phyloP scores from a whole-genome alignment of 148 eudicot genomes.

The Arctostaphylos glauca region DNA sequence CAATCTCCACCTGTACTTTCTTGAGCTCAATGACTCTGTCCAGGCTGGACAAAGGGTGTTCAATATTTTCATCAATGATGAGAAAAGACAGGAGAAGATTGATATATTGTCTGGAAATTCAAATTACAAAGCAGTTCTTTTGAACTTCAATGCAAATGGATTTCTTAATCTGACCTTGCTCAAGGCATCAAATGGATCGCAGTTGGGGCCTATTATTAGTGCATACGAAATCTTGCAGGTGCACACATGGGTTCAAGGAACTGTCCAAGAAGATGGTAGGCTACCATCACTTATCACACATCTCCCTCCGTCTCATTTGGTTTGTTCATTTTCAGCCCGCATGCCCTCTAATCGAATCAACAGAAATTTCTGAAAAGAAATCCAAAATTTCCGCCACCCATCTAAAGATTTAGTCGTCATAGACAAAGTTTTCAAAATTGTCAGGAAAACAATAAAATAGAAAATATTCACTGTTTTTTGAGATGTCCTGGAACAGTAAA shows the following conservation, averaged over 20 bases:
- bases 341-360: not conserved
- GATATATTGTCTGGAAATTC: slow-evolving; percentile 32
- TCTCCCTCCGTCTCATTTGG: too few relatives aligned
- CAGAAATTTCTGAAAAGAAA: not conserved
- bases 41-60: slow-evolving; percentile 41
- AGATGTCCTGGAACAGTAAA: not conserved
- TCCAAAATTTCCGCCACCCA: not conserved
- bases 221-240: slow-evolving; percentile 41
- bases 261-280: not conserved
- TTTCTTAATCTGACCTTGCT: slow-evolving; percentile 38
- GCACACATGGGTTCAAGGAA: slow-evolving; percentile 13
- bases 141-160: slow-evolving; percentile 33
- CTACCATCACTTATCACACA: not conserved
- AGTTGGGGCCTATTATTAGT: slow-evolving; percentile 36
- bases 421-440: not conserved
- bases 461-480: not conserved
- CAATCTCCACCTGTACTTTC: slow-evolving; percentile 32
- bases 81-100: slow-evolving; percentile 16
- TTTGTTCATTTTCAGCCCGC: too few relatives aligned
- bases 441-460: not conserved
- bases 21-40: slow-evolving; percentile 37
- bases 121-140: slow-evolving; percentile 12
- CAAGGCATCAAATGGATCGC: slow-evolving; percentile 32
- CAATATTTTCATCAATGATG: slow-evolving; percentile 29
- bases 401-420: not conserved